phyloP scores from a whole-genome alignment of 225 moss, liverwort and hornwort genomes.

The Bryum argenteum region DNA sequence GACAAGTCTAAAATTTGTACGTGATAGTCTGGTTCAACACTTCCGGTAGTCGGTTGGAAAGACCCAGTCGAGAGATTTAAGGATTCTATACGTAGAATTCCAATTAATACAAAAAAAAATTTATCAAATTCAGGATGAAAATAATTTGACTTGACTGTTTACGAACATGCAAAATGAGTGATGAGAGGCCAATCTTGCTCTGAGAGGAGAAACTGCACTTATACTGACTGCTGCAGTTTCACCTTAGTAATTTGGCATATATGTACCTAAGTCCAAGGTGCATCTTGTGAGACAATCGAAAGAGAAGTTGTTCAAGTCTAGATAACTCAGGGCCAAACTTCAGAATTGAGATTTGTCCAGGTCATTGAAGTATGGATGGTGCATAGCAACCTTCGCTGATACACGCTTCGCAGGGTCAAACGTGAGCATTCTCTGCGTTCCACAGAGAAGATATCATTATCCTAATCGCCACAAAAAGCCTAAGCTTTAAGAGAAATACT shows the following conservation, averaged over 20 bases:
- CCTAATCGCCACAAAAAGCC: conserved; percentile 2
- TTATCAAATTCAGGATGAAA: conserved; percentile 46
- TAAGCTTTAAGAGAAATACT: background rate
- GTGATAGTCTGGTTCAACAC: conserved; percentile 29
- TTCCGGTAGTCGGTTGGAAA: conserved; percentile 32
- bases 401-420: conserved; percentile 78
- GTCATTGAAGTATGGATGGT: conserved; percentile 78
- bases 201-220: conserved; percentile 38
- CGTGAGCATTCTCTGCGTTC: conserved; percentile 71
- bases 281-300: conserved; percentile 21
- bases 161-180: conserved; percentile 58
- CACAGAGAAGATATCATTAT: conserved; percentile 7
- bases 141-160: conserved; percentile 54
- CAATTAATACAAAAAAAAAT: conserved; percentile 35
- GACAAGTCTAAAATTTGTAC: conserved; percentile 43
- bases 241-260: conserved; percentile 38
- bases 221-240: conserved; percentile 45
- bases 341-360: conserved; percentile 89
- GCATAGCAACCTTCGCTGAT: conserved; percentile 71
- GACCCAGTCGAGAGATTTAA: conserved; percentile 31
- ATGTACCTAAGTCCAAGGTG: conserved; percentile 23
- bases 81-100: conserved; percentile 28
- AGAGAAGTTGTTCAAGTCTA: conserved; percentile 30
- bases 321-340: conserved; percentile 22
- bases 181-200: conserved; percentile 53